Percentiles rank a stretch among this genome's conserved stretches.
phyloP scores from a whole-genome alignment of 1,284 basidiomycete genomes.

The Puccinia triticina region DNA sequence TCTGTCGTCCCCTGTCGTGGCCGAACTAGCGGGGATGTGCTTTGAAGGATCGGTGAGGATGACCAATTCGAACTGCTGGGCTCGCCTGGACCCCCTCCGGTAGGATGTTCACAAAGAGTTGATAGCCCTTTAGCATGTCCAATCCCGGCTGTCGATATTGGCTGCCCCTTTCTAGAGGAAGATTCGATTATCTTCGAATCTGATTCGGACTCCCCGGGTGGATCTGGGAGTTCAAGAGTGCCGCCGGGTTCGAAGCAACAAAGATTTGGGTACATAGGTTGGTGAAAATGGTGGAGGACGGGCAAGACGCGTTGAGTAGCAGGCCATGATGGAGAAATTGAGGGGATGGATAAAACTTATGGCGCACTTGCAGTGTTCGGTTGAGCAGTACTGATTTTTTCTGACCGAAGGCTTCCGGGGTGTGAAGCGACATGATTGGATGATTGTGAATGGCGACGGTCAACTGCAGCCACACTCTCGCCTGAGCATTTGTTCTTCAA shows the following conservation, averaged over 20 bases:
- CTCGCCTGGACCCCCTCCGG: not conserved
- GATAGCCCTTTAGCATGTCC: not conserved
- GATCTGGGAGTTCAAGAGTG: not conserved
- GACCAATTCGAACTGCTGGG: not conserved
- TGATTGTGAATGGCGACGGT: not conserved
- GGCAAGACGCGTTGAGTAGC: not conserved
- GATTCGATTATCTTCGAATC: not conserved
- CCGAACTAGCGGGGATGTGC: constrained; percentile 8
- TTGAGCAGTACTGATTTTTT: not conserved
- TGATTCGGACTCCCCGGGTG: not conserved
- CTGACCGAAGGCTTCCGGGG: not conserved
- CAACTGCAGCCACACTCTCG: not conserved
- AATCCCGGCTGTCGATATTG: not conserved
- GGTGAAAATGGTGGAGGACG: not conserved
- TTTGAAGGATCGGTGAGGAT: not conserved
- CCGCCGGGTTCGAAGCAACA: not conserved
- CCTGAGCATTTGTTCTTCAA: not conserved
- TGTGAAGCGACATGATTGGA: not conserved
- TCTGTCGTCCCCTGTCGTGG: not conserved
- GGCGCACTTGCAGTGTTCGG: constrained; percentile 29
- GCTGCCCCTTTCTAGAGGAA: not conserved
- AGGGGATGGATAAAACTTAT: constrained; percentile 14
- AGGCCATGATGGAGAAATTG: constrained; percentile 4
- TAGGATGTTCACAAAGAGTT: not conserved
- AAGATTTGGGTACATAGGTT: not conserved